Conservation (phyloP, 129 eudicot genomes). For the Erigeron canadensis region DNA sequence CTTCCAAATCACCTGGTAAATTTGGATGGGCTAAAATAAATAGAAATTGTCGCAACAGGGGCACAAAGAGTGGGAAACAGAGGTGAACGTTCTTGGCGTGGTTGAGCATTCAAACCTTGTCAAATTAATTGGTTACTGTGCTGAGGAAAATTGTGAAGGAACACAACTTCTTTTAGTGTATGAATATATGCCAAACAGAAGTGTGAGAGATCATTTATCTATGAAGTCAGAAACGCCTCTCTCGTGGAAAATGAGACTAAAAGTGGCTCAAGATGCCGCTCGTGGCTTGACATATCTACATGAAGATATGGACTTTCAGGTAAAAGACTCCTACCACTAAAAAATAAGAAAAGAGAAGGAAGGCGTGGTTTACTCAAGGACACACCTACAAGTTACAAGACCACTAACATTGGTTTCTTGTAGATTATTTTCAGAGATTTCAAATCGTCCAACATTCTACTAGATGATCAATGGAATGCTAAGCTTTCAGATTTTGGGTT, state of each 20-base stretch:
- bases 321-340: background rate
- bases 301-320: conserved; percentile 94
- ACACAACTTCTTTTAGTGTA: conserved; percentile 70
- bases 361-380: background rate
- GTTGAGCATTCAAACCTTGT: conserved; percentile 83
- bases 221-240: conserved; percentile 44
- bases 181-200: conserved; percentile 76
- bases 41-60: conserved; percentile 42
- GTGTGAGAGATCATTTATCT: conserved; percentile 71
- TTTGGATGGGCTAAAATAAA: too few species aligned
- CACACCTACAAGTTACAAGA: background rate
- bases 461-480: conserved; percentile 83
- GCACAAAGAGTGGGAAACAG: conserved; percentile 84
- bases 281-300: conserved; percentile 81
- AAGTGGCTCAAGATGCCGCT: conserved; percentile 86
- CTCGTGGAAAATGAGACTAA: conserved; percentile 74
- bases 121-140: conserved; percentile 77
- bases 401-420: background rate
- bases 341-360: background rate
- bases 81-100: conserved; percentile 74
- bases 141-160: conserved; percentile 70
- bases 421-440: conserved; percentile 88
- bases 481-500: conserved; percentile 89
- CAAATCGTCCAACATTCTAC: conserved; percentile 84
- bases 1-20: too few species aligned